Evolutionary conservation across 768 basidiomycete species (phyloP), one percentile per base, ranked within the genome.

Genomic region (Xerocomus brunneocitrinus): DNA sequence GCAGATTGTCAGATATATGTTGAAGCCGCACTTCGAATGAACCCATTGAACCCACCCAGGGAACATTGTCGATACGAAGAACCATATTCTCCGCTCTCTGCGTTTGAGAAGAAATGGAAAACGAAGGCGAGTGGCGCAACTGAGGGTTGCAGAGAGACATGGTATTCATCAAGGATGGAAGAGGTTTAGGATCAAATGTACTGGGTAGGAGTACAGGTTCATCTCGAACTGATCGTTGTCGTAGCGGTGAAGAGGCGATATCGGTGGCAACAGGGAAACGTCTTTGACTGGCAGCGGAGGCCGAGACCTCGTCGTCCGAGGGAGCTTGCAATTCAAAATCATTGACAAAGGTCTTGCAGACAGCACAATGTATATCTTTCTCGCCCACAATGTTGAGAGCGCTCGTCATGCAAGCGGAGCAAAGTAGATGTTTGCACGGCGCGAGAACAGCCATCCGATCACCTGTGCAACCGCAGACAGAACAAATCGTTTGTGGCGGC

Each of bases 381-480:
- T 93, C 90, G 7, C 90, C 90, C 16, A 91, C 91, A 48, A 92
- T 92, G 59, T 93, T 93, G 48, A 93, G 75, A 8, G 89, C 87
- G 47, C 89, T 90, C 1, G 91, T 93, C 51, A 93, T 76, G 63
- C 91, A 93, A 9, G 79, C 78, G 3, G 89, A 87, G 65, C 91
- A 93, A 2, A 92, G 73, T 1, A 85, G 77, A 66, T 93, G 91
- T 6, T 72, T 65, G 68, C 91, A 93, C 0, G 91, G 90, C 24
- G 80, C 76, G 19, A 93, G 78, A 55, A 88, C 74, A 1, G 85
- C 89, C 35, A 89, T 74, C 22, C 61, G 74, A 52, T 68, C 74
- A 41, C 71, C 68, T 38, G 68, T 61, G 38, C 71, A 73, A 24
- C 83, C 79, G 58, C 87, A 89, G 25, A 88, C 85, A 16, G 85